Conservation (phyloP, 1,284 basidiomycete genomes). For the Trichosporon asahii region DNA sequence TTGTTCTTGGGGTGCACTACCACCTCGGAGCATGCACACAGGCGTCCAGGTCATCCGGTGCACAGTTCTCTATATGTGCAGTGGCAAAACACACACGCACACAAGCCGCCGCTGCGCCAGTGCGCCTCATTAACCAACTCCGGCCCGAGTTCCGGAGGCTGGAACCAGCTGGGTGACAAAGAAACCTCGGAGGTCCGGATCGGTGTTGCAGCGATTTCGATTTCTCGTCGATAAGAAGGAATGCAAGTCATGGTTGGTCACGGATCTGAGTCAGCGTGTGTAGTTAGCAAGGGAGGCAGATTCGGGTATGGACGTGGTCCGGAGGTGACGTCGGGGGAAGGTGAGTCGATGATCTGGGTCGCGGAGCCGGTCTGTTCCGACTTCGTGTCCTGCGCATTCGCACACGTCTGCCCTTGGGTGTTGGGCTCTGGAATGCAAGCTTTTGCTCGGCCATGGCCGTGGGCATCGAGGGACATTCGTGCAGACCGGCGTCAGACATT, state of each 20-base stretch:
- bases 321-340: background rate
- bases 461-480: background rate
- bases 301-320: background rate
- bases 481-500: background rate
- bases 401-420: background rate
- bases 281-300: too few relatives aligned
- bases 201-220: background rate
- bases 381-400: background rate
- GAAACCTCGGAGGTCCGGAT: background rate
- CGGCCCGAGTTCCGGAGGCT: background rate
- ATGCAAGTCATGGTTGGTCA: background rate
- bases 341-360: background rate
- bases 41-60: background rate
- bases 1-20: background rate
- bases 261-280: background rate
- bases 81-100: background rate
- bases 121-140: background rate
- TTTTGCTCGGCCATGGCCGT: background rate
- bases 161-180: background rate
- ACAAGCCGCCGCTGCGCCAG: background rate
- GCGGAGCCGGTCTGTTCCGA: conserved; percentile 4
- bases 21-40: background rate
- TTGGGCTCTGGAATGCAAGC: background rate
- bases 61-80: background rate
- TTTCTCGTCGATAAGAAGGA: background rate